Evolutionary conservation across 768 basidiomycete genomes (phyloP).

Genomic region (Hygrocybe punicea): DNA sequence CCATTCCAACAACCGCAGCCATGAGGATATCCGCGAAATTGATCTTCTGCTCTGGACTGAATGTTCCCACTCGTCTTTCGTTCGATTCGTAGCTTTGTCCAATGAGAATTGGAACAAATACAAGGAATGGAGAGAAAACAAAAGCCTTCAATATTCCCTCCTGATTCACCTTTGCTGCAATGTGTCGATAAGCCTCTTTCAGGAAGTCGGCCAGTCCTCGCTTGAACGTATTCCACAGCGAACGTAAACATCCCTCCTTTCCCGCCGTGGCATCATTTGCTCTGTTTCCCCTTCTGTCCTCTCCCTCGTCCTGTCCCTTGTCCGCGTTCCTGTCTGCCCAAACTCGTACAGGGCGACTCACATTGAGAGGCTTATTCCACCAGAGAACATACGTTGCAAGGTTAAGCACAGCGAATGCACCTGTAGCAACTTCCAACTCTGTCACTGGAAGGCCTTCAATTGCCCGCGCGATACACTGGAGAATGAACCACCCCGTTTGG

Average conservation of each 20-base stretch:
- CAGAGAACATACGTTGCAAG: conserved; percentile 30
- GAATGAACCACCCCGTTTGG: conserved; percentile 32
- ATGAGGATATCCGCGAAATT: neutral
- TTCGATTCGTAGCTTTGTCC: neutral
- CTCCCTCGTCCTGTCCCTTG: neutral
- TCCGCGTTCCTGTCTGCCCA: neutral
- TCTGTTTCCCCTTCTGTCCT: neutral
- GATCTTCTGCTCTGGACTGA: neutral
- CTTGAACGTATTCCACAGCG: neutral
- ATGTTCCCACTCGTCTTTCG: no score
- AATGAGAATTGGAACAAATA: no score
- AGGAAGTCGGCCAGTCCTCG: neutral
- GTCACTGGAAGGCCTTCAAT: conserved; percentile 23
- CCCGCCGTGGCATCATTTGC: neutral
- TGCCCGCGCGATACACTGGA: conserved; percentile 26
- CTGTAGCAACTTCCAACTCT: conserved; percentile 31
- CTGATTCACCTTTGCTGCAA: neutral
- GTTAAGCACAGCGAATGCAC: conserved; percentile 27
- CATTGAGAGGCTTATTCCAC: conserved; percentile 37
- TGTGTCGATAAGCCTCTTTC: neutral
- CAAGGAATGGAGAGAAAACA: neutral
- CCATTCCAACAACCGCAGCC: conserved; percentile 3
- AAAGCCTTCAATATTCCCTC: neutral
- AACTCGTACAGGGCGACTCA: conserved; percentile 14
- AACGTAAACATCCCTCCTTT: neutral